Conservation (phyloP, 371 early-diverging fungal genomes). For the Capillidium rhysosporum region DNA sequence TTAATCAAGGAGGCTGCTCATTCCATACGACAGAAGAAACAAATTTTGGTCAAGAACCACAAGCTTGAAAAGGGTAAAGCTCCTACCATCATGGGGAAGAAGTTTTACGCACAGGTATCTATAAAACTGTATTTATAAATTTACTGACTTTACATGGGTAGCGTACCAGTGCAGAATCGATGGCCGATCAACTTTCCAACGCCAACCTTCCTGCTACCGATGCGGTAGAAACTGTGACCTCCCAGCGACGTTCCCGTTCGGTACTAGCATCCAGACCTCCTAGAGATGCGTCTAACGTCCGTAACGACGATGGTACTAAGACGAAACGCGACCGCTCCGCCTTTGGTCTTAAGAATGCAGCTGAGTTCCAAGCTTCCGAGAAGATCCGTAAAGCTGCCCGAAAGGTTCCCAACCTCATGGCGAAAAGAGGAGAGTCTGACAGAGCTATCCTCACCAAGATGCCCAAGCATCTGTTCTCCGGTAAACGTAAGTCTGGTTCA, state of each 20-base stretch:
- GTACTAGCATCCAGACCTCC: conserved; percentile 6
- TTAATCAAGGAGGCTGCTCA: conserved; percentile 53
- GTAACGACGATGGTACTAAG: conserved; percentile 13
- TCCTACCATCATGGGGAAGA: conserved; percentile 34
- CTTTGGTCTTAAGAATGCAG: conserved; percentile 53
- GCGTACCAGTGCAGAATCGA: conserved; percentile 32
- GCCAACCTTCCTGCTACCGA: conserved; percentile 36
- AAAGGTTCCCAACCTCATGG: conserved; percentile 47
- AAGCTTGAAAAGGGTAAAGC: conserved; percentile 50
- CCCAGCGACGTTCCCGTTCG: conserved; percentile 23
- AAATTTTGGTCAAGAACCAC: conserved; percentile 50
- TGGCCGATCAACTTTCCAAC: conserved; percentile 30
- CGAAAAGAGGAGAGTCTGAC: conserved; percentile 86
- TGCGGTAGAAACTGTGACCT: conserved; percentile 18
- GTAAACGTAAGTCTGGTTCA: conserved; percentile 69
- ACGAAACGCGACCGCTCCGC: conserved; percentile 37
- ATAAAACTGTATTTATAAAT: conserved; percentile 2
- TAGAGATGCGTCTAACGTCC: conserved; percentile 17
- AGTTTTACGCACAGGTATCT: conserved; percentile 20
- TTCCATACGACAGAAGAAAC: conserved; percentile 68
- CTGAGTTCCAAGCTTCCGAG: conserved; percentile 42
- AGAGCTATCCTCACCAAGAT: conserved; percentile 67
- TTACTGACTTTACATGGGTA: conserved; percentile 18
- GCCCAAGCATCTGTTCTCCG: conserved; percentile 95
- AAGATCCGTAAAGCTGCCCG: conserved; percentile 52